phyloP scores from a whole-genome alignment of 2,329 filamentous ascomycete genomes.

The Sarocladium strictum region DNA sequence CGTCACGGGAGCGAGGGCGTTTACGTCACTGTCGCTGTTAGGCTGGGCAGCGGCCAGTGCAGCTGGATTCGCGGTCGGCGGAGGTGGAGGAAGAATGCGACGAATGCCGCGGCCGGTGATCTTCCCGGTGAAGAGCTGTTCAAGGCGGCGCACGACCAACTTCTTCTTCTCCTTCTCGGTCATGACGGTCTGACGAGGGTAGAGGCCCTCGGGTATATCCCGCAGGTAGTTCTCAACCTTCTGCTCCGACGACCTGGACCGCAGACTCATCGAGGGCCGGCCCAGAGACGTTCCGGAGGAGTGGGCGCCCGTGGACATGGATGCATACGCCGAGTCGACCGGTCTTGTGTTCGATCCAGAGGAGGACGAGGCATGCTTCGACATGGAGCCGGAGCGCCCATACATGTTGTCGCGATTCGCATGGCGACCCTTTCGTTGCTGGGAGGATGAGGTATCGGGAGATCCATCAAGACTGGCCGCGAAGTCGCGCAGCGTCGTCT shows the following conservation, averaged over 20 bases:
- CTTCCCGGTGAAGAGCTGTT: constrained; percentile 78
- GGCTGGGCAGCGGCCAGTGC: background rate
- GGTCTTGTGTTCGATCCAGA: constrained; percentile 48
- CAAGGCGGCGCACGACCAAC: constrained; percentile 67
- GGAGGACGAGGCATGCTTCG: constrained; percentile 46
- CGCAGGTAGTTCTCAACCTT: constrained; percentile 66
- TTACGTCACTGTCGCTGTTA: background rate
- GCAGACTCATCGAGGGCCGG: constrained; percentile 28
- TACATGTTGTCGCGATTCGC: constrained; percentile 31
- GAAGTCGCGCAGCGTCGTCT: constrained; percentile 67
- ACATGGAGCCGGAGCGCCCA: constrained; percentile 30
- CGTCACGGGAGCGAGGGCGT: background rate
- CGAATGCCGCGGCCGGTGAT: constrained; percentile 34
- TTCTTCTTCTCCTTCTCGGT: constrained; percentile 72
- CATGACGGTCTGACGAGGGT: constrained; percentile 56
- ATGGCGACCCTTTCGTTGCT: constrained; percentile 31
- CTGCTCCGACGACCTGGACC: constrained; percentile 41
- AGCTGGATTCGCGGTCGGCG: background rate
- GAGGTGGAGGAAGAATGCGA: constrained; percentile 15
- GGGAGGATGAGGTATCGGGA: constrained; percentile 33
- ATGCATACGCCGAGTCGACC: constrained; percentile 61
- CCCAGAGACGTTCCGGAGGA: constrained; percentile 35
- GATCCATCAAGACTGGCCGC: constrained; percentile 55
- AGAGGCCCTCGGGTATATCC: constrained; percentile 64
- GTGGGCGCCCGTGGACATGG: constrained; percentile 51